Conservation (phyloP, 345 rosid species). For the Eucalyptus marginata region DNA sequence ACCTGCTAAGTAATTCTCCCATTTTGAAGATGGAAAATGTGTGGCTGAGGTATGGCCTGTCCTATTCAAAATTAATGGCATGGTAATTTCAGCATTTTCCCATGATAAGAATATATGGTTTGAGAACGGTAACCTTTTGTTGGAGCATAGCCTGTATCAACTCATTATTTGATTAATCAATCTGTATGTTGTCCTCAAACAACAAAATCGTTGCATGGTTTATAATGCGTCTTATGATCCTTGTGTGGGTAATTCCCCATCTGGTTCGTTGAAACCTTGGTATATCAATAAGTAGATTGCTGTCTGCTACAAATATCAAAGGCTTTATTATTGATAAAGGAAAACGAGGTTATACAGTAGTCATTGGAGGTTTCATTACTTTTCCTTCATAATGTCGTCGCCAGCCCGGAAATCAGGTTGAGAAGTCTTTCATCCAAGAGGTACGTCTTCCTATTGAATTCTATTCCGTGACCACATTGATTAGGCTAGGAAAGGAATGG, state of each 20-base stretch:
- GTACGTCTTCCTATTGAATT: not conserved
- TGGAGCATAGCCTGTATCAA: not conserved
- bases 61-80: too few species aligned
- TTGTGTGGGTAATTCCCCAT: not conserved
- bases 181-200: not conserved
- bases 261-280: not conserved
- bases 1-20: too few species aligned
- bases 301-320: not conserved
- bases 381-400: not conserved
- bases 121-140: not conserved
- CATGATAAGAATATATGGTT: not conserved
- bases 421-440: not conserved
- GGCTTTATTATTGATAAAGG: not conserved
- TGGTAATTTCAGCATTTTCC: too few species aligned
- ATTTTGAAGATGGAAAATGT: too few species aligned
- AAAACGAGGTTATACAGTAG: not conserved
- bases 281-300: not conserved
- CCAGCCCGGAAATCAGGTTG: not conserved
- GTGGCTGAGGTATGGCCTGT: too few species aligned
- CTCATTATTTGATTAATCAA: not conserved
- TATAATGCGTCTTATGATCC: not conserved
- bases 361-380: not conserved
- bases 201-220: not conserved
- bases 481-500: not conserved
- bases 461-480: not conserved